These are phyloP conservation scores for Musa balbisiana DNA, from an alignment of 202 grass and related monocot species.

Conservation along the genomic window DNA sequence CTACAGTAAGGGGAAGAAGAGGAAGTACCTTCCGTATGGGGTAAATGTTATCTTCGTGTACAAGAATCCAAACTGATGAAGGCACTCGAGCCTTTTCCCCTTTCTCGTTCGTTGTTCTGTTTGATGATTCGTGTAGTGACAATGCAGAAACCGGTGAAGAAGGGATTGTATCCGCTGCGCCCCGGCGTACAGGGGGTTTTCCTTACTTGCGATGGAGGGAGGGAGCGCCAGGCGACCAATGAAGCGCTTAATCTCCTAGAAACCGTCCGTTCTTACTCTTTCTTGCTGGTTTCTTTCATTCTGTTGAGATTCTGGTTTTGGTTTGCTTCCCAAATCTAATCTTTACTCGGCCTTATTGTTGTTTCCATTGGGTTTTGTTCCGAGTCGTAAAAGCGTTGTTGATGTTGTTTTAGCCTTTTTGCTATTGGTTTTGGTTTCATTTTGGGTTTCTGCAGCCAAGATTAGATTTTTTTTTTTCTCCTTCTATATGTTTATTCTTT, in stretches of 20 bases:
- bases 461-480: background rate
- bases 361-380: background rate
- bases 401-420: background rate
- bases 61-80: background rate
- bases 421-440: background rate
- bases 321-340: background rate
- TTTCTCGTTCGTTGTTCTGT: background rate
- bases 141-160: slow-evolving; percentile 47
- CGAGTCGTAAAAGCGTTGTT: background rate
- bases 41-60: background rate
- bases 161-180: slow-evolving; percentile 62
- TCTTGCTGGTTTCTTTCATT: background rate
- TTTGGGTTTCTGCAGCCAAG: background rate
- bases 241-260: slow-evolving; percentile 85
- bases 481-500: background rate
- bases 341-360: background rate
- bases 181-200: slow-evolving; percentile 93
- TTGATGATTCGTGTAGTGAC: background rate
- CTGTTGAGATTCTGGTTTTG: background rate
- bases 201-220: slow-evolving; percentile 86
- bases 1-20: slow-evolving; percentile 58
- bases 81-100: background rate
- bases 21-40: slow-evolving; percentile 72
- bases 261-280: slow-evolving; percentile 27
- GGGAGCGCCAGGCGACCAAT: slow-evolving; percentile 76